phyloP scores from a whole-genome alignment of 225 moss, liverwort and hornwort species.

The Thuidium tamariscinum region DNA sequence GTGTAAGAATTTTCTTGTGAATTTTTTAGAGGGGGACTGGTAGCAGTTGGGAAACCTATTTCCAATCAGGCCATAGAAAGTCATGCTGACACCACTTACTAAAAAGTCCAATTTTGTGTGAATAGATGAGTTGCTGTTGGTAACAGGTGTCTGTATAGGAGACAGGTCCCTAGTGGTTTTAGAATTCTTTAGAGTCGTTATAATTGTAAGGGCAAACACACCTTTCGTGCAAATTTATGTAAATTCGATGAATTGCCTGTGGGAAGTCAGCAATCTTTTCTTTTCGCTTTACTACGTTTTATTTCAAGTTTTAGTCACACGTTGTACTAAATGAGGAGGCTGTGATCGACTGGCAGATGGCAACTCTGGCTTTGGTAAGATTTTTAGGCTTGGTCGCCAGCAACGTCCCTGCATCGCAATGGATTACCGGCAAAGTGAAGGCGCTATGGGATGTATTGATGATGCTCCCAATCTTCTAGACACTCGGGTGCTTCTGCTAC shows the following conservation, averaged over 20 bases:
- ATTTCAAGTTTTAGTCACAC: neutral
- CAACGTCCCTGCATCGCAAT: slow-evolving; percentile 44
- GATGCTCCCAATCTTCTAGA: slow-evolving; percentile 66
- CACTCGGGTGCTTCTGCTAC: neutral
- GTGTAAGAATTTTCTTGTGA: neutral
- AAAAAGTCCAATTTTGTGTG: neutral
- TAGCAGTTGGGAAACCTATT: neutral
- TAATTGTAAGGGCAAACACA: neutral
- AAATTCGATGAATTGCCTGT: neutral
- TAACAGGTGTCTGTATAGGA: neutral
- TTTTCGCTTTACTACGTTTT: neutral
- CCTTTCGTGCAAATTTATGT: neutral
- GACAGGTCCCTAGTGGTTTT: neutral
- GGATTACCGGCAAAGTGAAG: slow-evolving; percentile 56
- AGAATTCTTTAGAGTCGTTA: neutral
- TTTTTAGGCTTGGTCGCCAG: slow-evolving; percentile 45
- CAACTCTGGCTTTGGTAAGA: slow-evolving; percentile 59
- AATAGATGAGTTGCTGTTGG: neutral
- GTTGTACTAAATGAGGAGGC: neutral
- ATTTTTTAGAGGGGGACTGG: neutral
- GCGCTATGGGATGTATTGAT: slow-evolving; percentile 55
- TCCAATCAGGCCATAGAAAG: neutral
- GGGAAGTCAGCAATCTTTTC: neutral
- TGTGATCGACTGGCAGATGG: slow-evolving; percentile 45
- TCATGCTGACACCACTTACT: neutral